Percentiles rank a stretch among this genome's conserved stretches.
Evolutionary conservation across 2,329 filamentous ascomycete genomes (phyloP).

Genomic region (Trichoderma endophyticum): DNA sequence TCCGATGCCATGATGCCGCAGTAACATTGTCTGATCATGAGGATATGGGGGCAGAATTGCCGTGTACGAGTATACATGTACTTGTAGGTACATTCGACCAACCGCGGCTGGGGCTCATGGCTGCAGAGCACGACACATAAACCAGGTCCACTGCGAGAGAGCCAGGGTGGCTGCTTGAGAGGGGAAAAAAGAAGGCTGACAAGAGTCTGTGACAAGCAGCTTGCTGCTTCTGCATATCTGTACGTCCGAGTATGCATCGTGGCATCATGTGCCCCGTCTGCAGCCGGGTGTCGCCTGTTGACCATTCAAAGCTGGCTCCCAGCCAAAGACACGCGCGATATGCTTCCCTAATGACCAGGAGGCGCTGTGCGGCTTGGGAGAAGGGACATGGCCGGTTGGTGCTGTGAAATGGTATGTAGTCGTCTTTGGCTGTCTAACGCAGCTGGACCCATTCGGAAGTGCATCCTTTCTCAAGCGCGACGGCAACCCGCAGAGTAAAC

Average conservation of each 20-base stretch:
- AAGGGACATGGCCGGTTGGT: not conserved
- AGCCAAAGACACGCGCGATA: not conserved
- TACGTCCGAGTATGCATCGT: not conserved
- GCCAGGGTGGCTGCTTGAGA: not conserved
- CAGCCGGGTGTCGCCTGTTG: not conserved
- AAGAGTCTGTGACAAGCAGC: not conserved
- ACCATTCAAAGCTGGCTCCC: not conserved
- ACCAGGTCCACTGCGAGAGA: not conserved
- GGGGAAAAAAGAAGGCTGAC: not conserved
- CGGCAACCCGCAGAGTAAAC: conserved; percentile 8
- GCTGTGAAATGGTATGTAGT: not conserved
- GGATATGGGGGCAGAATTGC: conserved; percentile 3
- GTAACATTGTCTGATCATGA: not conserved
- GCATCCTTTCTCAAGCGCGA: not conserved
- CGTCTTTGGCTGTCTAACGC: not conserved
- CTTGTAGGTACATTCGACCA: not conserved
- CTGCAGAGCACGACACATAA: not conserved
- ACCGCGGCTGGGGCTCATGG: not conserved
- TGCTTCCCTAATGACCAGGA: not conserved
- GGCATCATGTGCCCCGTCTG: conserved; percentile 14
- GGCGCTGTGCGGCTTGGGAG: not conserved
- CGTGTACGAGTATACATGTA: not conserved
- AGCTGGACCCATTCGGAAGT: not conserved
- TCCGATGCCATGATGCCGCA: not conserved
- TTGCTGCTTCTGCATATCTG: not conserved